Evolutionary conservation across 2,329 filamentous ascomycete genomes (phyloP).

Genomic region (Phialophora macrospora): DNA sequence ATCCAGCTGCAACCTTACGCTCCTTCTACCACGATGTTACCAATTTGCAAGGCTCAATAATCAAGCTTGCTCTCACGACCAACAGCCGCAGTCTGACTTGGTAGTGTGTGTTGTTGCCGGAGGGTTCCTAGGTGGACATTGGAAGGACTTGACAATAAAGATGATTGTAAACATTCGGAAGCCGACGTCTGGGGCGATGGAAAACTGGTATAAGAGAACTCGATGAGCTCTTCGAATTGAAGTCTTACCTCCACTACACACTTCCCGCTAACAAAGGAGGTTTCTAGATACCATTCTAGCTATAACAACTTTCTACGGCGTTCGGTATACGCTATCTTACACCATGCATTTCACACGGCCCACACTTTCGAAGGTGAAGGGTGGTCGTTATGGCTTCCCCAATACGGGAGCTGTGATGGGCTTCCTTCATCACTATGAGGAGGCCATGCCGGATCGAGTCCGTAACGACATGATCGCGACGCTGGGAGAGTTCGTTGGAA

Average conservation of each 20-base stretch:
- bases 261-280: not conserved
- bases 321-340: not conserved
- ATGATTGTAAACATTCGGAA: not conserved
- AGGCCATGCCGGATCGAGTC: slow-evolving; percentile 1
- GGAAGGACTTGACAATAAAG: not conserved
- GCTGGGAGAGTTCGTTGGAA: slow-evolving; percentile 10
- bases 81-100: not conserved
- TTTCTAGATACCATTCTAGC: not conserved
- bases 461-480: slow-evolving; percentile 7
- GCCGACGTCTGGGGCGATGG: not conserved
- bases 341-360: slow-evolving; percentile 1
- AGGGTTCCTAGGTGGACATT: not conserved
- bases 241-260: no score
- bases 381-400: not conserved
- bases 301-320: not conserved
- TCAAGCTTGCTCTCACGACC: not conserved
- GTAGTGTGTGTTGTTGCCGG: not conserved
- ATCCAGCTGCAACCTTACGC: not conserved
- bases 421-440: slow-evolving; percentile 6
- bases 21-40: not conserved
- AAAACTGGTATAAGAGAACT: not conserved
- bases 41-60: not conserved
- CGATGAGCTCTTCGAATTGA: not conserved
- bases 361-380: not conserved
- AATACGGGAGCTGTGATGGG: slow-evolving; percentile 12